Percentiles rank a stretch among this genome's conserved stretches.
phyloP scores from a whole-genome alignment of 805 yeast species.

The Citeromyces nyonsensis region DNA sequence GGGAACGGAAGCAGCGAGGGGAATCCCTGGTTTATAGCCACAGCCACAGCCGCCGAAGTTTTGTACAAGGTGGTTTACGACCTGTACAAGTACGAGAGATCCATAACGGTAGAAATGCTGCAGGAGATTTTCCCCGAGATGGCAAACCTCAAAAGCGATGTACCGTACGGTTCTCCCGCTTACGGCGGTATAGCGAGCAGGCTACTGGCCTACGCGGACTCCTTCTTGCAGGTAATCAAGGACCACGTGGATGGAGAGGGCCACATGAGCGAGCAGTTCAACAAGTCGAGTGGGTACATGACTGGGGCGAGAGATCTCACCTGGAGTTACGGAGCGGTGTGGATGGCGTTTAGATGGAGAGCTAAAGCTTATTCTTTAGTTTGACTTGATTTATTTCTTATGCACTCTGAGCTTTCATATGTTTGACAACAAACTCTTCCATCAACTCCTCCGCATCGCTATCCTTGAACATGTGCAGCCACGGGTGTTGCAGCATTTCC shows the following conservation, averaged over 20 bases:
- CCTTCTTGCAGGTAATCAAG: conserved; percentile 43
- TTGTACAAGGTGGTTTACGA: conserved; percentile 38
- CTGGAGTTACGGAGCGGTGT: conserved; percentile 79
- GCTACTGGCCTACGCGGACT: conserved; percentile 44
- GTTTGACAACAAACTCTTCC: conserved; percentile 16
- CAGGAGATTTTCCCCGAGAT: conserved; percentile 6
- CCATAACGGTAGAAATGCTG: conserved; percentile 9
- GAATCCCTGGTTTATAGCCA: conserved; percentile 86
- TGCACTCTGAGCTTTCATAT: conserved; percentile 10
- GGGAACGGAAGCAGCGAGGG: conserved; percentile 64
- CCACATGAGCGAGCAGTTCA: conserved; percentile 80
- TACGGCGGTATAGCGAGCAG: conserved; percentile 28
- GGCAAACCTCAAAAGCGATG: conserved; percentile 5
- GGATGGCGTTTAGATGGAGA: conserved; percentile 59
- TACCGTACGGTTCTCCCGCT: conserved; percentile 22
- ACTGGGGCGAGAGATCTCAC: conserved; percentile 81
- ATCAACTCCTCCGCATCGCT: conserved; percentile 11
- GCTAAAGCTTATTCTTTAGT: conserved; percentile 13
- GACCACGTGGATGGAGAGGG: conserved; percentile 52
- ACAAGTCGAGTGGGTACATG: conserved; percentile 66
- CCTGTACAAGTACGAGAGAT: conserved; percentile 15
- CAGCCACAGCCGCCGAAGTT: conserved; percentile 54
- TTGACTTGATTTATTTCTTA: not conserved
- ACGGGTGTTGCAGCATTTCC: conserved; percentile 63
- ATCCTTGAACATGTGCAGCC: conserved; percentile 46